These are phyloP conservation scores for Odontarrhena argentea DNA, from an alignment of 345 rosid genomes.

Conservation along the genomic window DNA sequence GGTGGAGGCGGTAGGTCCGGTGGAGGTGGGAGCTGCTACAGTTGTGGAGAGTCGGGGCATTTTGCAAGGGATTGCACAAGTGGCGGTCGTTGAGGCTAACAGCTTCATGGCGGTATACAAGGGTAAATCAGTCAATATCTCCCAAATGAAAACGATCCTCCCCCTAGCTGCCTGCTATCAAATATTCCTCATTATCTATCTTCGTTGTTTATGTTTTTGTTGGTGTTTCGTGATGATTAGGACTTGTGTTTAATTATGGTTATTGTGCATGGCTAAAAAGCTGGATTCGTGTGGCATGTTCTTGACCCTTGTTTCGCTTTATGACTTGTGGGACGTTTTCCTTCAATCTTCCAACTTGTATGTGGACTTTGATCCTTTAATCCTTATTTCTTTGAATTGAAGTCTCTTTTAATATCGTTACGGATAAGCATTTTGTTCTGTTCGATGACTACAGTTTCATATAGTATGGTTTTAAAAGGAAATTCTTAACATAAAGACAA, in stretches of 20 bases:
- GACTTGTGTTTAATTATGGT: conserved; percentile 21
- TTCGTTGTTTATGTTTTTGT: background rate
- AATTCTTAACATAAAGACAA: conserved; percentile 1
- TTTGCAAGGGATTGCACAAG: conserved; percentile 79
- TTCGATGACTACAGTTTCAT: background rate
- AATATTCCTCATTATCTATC: conserved; percentile 3
- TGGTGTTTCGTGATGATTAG: conserved; percentile 12
- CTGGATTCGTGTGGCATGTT: conserved; percentile 23
- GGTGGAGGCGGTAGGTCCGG: conserved; percentile 45
- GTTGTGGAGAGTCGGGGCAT: conserved; percentile 82
- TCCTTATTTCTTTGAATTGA: background rate
- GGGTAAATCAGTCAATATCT: background rate
- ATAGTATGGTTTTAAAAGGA: too few species aligned
- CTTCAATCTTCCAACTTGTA: too few species aligned
- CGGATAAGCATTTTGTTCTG: background rate
- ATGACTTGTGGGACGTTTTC: too few species aligned
- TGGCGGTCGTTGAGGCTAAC: conserved; percentile 44
- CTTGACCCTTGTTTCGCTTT: too few species aligned
- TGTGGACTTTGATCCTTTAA: background rate
- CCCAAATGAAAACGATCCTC: conserved; percentile 1
- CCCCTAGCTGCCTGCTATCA: conserved; percentile 6
- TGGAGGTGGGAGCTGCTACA: conserved; percentile 62
- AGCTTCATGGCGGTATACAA: background rate
- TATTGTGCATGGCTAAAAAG: conserved; percentile 24
- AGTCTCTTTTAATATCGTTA: background rate